phyloP scores from a whole-genome alignment of 768 basidiomycete species.

The Boletus rufocinnamomeus region DNA sequence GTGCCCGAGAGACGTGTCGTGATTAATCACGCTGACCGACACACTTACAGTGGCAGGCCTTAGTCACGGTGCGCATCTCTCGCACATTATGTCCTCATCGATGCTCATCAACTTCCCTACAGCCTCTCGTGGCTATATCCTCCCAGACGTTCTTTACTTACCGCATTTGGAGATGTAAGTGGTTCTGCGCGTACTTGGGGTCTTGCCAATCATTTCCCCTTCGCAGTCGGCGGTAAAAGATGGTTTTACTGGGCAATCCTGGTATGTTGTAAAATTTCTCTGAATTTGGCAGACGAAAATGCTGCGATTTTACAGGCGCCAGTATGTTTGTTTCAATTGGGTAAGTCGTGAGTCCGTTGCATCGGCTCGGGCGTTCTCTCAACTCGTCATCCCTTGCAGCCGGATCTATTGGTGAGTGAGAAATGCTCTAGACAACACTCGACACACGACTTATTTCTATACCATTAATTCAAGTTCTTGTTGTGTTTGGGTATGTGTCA shows the following conservation, averaged over 20 bases:
- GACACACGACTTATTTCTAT: neutral
- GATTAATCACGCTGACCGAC: too few relatives aligned
- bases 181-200: too few relatives aligned
- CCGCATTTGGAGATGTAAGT: too few relatives aligned
- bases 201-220: too few relatives aligned
- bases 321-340: too few relatives aligned
- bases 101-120: neutral
- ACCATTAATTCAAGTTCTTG: too few relatives aligned
- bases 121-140: neutral
- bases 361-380: neutral
- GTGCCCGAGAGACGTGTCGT: too few relatives aligned
- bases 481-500: constrained; percentile 1
- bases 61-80: neutral
- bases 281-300: neutral
- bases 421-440: neutral
- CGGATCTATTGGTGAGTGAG: neutral
- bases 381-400: neutral
- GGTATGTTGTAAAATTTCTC: neutral
- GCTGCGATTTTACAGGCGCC: too few relatives aligned
- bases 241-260: neutral
- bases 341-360: too few relatives aligned
- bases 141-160: too few relatives aligned
- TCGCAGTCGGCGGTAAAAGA: constrained; percentile 2
- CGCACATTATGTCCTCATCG: too few relatives aligned
- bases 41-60: too few relatives aligned